Conservation (phyloP, 2,329 filamentous ascomycete genomes). For the Mycogone perniciosa region DNA sequence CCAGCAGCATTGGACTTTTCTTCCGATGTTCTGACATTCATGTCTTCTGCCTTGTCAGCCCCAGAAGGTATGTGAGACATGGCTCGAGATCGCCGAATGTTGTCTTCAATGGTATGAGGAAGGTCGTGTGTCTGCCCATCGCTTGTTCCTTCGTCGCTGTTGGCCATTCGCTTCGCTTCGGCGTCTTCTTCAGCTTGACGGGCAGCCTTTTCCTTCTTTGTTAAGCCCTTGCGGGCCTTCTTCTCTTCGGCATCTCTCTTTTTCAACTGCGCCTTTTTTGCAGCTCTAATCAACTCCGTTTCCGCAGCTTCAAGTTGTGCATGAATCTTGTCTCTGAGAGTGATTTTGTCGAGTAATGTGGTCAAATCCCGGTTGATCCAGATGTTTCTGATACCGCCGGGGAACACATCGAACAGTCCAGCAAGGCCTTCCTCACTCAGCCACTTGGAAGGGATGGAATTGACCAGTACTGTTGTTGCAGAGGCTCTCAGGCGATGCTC, state of each 20-base stretch:
- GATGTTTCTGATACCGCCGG: constrained; percentile 88
- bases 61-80: constrained; percentile 10
- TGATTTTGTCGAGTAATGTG: constrained; percentile 75
- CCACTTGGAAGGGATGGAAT: constrained; percentile 86
- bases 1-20: constrained; percentile 18
- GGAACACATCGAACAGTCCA: constrained; percentile 90
- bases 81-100: constrained; percentile 34
- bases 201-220: constrained; percentile 44
- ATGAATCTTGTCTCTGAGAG: constrained; percentile 65
- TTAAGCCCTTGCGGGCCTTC: constrained; percentile 48
- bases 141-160: constrained; percentile 41
- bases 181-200: constrained; percentile 44
- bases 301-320: constrained; percentile 70
- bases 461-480: constrained; percentile 91
- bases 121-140: constrained; percentile 48
- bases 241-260: constrained; percentile 58
- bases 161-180: constrained; percentile 45
- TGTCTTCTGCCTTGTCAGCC: constrained; percentile 7
- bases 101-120: constrained; percentile 45
- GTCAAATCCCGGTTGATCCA: constrained; percentile 94
- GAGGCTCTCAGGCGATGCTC: constrained; percentile 91
- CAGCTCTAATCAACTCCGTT: constrained; percentile 73
- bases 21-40: not conserved
- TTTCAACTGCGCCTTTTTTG: constrained; percentile 74
- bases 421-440: constrained; percentile 73